Conservation (phyloP, 345 rosid genomes). For the Hevea brasiliensis region DNA sequence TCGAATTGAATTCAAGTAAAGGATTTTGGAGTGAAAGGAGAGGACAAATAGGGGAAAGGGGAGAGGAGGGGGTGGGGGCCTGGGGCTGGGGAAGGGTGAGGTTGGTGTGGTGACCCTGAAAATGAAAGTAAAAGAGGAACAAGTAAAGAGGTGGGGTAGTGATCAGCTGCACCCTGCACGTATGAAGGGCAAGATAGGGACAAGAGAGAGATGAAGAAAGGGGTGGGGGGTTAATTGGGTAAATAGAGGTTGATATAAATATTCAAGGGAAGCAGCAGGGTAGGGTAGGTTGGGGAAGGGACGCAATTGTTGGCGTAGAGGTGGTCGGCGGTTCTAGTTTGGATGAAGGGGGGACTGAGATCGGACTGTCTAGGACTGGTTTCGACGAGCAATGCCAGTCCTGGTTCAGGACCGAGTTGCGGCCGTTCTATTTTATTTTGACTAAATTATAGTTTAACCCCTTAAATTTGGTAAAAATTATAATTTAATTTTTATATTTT, state of each 20-base stretch:
- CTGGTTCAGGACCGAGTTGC: no score
- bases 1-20: not conserved
- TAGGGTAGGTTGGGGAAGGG: not conserved
- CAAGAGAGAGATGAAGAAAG: constrained; percentile 14
- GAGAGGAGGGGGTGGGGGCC: not conserved
- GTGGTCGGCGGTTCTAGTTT: no score
- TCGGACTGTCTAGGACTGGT: no score
- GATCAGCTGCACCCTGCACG: constrained; percentile 20
- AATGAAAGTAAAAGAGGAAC: constrained; percentile 14
- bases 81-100: no score
- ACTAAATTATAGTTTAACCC: no score
- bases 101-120: constrained; percentile 11
- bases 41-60: not conserved
- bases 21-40: not conserved
- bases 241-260: no score
- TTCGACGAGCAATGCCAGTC: no score
- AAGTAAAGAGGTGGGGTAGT: constrained; percentile 12
- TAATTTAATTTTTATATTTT: no score
- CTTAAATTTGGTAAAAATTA: no score
- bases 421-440: no score
- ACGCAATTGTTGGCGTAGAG: no score
- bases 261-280: not conserved
- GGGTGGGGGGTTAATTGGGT: constrained; percentile 4
- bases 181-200: constrained; percentile 27
- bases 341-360: no score